Percentiles rank a stretch among this genome's conserved stretches.
Conservation (phyloP, 495 filamentous ascomycete genomes). For the Hyaloscypha bicolor region DNA sequence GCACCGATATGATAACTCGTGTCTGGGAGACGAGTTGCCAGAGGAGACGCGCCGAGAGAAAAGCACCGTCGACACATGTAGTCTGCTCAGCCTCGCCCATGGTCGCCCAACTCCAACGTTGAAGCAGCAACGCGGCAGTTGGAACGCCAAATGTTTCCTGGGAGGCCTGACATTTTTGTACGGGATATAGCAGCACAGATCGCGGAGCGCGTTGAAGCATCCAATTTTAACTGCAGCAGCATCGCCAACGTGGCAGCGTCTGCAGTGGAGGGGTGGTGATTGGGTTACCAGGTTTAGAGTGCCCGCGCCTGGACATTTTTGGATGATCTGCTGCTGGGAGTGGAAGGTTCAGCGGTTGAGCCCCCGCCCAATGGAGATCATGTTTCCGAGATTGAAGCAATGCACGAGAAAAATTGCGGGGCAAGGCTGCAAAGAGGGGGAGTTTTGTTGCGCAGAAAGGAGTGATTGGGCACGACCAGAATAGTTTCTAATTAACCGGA, state of each 20-base stretch:
- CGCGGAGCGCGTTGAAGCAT: background rate
- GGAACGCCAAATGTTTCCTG: background rate
- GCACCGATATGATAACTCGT: constrained; percentile 1
- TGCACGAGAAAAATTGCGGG: background rate
- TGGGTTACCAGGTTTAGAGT: background rate
- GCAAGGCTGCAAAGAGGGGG: background rate
- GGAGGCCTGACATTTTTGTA: background rate
- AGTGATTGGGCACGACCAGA: background rate
- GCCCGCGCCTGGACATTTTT: background rate
- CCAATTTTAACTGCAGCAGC: background rate
- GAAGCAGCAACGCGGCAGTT: background rate
- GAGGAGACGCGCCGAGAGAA: background rate
- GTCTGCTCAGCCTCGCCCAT: constrained; percentile 5
- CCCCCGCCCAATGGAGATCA: background rate
- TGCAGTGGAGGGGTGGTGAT: background rate
- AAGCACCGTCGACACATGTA: background rate
- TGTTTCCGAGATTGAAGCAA: constrained; percentile 2
- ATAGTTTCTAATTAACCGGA: background rate
- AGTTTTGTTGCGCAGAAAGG: background rate
- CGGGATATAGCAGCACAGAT: background rate
- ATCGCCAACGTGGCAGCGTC: background rate
- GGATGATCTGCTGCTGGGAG: background rate
- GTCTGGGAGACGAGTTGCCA: constrained; percentile 1
- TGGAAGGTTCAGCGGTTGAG: background rate
- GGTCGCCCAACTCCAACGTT: background rate